Conservation (phyloP, 2,329 filamentous ascomycete genomes). For the Claviceps sp. region DNA sequence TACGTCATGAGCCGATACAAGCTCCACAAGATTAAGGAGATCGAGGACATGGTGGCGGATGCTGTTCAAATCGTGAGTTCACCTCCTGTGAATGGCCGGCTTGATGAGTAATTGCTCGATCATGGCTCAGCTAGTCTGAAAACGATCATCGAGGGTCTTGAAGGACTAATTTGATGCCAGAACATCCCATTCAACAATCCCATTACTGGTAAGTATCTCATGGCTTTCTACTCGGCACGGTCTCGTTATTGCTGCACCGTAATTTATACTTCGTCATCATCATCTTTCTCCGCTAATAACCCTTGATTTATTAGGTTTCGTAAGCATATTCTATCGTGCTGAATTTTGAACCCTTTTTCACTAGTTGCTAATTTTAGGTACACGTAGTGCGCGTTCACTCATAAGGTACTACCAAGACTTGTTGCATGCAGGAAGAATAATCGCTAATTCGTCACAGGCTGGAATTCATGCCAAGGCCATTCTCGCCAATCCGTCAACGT, state of each 20-base stretch:
- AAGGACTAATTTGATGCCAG: neutral
- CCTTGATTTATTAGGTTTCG: neutral
- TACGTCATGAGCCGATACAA: slow-evolving; percentile 43
- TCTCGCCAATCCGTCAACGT: slow-evolving; percentile 3
- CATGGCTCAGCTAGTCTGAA: neutral
- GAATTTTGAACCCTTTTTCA: rapidly evolving
- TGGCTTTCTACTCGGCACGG: too few relatives aligned
- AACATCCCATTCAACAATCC: slow-evolving; percentile 18
- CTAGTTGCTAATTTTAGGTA: neutral
- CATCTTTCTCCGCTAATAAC: neutral
- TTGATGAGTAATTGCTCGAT: neutral
- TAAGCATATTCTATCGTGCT: neutral
- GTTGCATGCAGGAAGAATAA: neutral
- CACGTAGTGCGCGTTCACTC: slow-evolving; percentile 1
- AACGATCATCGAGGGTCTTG: neutral
- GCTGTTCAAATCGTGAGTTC: slow-evolving; percentile 7
- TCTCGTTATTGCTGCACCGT: neutral
- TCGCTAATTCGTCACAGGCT: slow-evolving; percentile 7
- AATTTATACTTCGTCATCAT: neutral
- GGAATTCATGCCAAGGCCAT: slow-evolving; percentile 22
- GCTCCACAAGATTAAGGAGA: slow-evolving; percentile 72
- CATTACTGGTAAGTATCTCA: slow-evolving; percentile 13
- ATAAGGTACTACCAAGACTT: neutral
- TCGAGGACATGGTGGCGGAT: slow-evolving; percentile 65
- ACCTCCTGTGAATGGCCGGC: neutral